These are phyloP conservation scores for Tuber melanosporum DNA, from an alignment of 495 filamentous ascomycete species.

Conservation along the genomic window DNA sequence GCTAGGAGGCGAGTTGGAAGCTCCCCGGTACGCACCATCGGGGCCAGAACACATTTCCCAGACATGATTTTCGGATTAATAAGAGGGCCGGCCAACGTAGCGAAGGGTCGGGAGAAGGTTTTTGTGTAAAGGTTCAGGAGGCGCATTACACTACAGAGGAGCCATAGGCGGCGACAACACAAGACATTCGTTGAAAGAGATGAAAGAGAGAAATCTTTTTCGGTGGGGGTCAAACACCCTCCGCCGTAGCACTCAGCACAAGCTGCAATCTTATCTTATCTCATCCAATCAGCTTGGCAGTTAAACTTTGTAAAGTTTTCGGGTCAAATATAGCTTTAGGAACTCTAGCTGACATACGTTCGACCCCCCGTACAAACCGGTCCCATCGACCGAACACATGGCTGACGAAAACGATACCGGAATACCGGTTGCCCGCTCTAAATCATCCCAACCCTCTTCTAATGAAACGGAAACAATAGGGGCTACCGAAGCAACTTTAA, in stretches of 20 bases:
- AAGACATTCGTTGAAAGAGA: background rate
- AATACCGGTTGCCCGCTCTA: conserved; percentile 14
- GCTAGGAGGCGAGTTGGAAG: conserved; percentile 79
- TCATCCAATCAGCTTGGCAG: background rate
- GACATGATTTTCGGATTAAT: conserved; percentile 1
- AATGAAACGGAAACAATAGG: conserved; percentile 18
- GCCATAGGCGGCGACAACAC: background rate
- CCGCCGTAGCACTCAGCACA: background rate
- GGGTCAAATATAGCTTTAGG: too few species aligned
- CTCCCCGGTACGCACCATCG: conserved; percentile 96
- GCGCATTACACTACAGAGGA: background rate
- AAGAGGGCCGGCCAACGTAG: conserved; percentile 11
- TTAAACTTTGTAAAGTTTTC: background rate
- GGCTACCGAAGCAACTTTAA: conserved; percentile 22
- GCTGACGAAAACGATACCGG: conserved; percentile 33
- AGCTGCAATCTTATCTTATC: background rate
- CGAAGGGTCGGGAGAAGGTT: conserved; percentile 10
- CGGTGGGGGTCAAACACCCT: background rate
- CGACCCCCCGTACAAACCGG: conserved; percentile 1
- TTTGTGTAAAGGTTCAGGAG: conserved; percentile 5
- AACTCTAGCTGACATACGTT: too few species aligned
- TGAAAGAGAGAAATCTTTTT: background rate
- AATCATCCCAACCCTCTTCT: conserved; percentile 16
- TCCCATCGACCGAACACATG: conserved; percentile 26
- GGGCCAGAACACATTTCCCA: conserved; percentile 85